phyloP scores from a whole-genome alignment of 345 rosid species.

The Dovyalis caffra region DNA sequence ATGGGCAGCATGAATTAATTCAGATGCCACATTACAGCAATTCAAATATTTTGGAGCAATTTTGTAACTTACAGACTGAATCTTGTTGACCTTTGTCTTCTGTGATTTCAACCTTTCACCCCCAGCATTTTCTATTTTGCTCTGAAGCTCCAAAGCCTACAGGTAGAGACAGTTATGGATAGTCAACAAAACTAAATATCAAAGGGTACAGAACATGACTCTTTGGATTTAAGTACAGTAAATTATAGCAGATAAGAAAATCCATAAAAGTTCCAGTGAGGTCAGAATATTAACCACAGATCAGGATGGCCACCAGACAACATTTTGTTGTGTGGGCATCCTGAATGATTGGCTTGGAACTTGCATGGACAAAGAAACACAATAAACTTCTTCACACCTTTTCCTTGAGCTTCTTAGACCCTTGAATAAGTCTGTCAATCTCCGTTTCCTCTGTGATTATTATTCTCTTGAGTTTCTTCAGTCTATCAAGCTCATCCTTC shows the following conservation, averaged over 20 bases:
- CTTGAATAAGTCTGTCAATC: conserved; percentile 57
- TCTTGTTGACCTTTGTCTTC: conserved; percentile 73
- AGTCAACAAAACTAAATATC: background rate
- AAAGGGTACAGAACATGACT: background rate
- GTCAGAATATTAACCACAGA: conserved; percentile 8
- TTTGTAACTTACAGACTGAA: conserved; percentile 70
- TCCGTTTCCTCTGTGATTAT: conserved; percentile 66
- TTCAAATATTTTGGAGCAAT: conserved; percentile 8
- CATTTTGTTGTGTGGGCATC: background rate
- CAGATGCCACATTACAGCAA: conserved; percentile 11
- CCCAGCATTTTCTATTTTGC: conserved; percentile 84
- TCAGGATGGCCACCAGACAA: background rate
- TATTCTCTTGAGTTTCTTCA: conserved; percentile 59
- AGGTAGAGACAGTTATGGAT: conserved; percentile 8
- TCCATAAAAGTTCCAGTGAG: background rate
- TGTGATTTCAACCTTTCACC: conserved; percentile 78
- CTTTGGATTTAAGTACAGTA: conserved; percentile 2
- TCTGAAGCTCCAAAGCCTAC: conserved; percentile 83
- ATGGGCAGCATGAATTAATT: conserved; percentile 23
- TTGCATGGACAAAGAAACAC: background rate
- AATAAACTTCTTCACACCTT: conserved; percentile 47
- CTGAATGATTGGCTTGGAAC: conserved; percentile 5
- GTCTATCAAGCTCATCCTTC: conserved; percentile 64
- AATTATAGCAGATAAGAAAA: conserved; percentile 1
- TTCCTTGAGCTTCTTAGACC: conserved; percentile 76